phyloP scores from a whole-genome alignment of 768 basidiomycete species.

The Mycena maculata region DNA sequence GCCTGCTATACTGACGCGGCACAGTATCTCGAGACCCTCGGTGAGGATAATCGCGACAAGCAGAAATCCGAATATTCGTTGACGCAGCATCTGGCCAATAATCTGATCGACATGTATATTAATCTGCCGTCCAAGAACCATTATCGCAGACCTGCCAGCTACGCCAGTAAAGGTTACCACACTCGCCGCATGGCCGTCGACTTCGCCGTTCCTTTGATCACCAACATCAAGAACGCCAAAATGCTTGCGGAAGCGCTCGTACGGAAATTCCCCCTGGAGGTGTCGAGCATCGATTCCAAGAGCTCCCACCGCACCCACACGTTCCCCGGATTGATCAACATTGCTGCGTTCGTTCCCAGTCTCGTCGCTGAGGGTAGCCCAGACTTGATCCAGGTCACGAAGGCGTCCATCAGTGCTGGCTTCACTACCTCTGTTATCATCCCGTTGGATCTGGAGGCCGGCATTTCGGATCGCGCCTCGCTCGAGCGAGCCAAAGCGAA shows the following conservation, averaged over 20 bases:
- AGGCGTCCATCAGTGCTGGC: constrained; percentile 88
- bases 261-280: constrained; percentile 89
- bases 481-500: constrained; percentile 79
- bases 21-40: constrained; percentile 90
- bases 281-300: constrained; percentile 93
- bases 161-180: constrained; percentile 95
- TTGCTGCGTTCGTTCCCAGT: constrained; percentile 86
- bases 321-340: constrained; percentile 93
- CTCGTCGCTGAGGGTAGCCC: constrained; percentile 64
- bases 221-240: constrained; percentile 99
- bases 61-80: constrained; percentile 98
- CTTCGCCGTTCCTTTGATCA: constrained; percentile 96
- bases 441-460: constrained; percentile 71
- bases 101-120: constrained; percentile 99
- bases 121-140: constrained; percentile 98
- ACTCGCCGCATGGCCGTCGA: constrained; percentile 99
- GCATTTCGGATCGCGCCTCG: constrained; percentile 73
- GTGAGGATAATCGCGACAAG: constrained; percentile 75
- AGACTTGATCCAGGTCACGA: constrained; percentile 75
- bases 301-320: constrained; percentile 90
- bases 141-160: constrained; percentile 96
- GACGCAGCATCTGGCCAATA: constrained; percentile 95
- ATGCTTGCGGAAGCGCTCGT: constrained; percentile 93
- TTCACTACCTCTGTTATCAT: constrained; percentile 89
- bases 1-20: constrained; percentile 8